phyloP scores from a whole-genome alignment of 164 flowering plant genomes.

The Platanus orientalis region DNA sequence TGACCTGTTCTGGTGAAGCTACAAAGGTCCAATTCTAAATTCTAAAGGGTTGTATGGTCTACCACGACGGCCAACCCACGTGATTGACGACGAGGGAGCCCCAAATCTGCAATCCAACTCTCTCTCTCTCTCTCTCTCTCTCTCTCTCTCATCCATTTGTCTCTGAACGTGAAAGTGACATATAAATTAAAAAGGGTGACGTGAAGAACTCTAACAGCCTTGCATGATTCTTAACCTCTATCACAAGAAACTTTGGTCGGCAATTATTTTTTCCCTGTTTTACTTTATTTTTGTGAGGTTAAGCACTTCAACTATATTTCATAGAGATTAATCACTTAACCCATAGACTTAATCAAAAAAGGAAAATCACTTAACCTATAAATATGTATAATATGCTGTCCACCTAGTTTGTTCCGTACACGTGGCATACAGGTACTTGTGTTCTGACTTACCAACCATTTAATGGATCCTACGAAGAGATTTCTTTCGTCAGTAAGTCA shows the following conservation, averaged over 20 bases:
- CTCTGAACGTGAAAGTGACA: slow-evolving; percentile 5
- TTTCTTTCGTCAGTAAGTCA: not conserved
- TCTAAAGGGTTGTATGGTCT: slow-evolving; percentile 9
- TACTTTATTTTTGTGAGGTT: not conserved
- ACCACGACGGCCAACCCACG: slow-evolving; percentile 16
- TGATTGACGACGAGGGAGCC: slow-evolving; percentile 12
- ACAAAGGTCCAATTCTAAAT: slow-evolving; percentile 9
- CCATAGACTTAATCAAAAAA: too few species aligned
- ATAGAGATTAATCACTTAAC: too few species aligned
- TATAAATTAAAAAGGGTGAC: slow-evolving; percentile 12
- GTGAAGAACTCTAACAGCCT: slow-evolving; percentile 23
- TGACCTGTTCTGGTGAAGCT: slow-evolving; percentile 12
- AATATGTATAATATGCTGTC: not conserved
- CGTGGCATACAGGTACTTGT: not conserved
- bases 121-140: not conserved
- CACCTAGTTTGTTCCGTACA: not conserved
- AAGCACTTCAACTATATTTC: too few species aligned
- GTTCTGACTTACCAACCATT: not conserved
- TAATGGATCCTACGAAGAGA: not conserved
- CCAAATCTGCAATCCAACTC: slow-evolving; percentile 8
- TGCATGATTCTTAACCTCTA: slow-evolving; percentile 11
- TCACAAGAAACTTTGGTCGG: slow-evolving; percentile 25
- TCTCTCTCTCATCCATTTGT: not conserved
- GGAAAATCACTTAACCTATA: too few species aligned
- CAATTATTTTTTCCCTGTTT: slow-evolving; percentile 5